Conservation (phyloP, 2,329 filamentous ascomycete genomes). For the Pyrenophora seminiperda region DNA sequence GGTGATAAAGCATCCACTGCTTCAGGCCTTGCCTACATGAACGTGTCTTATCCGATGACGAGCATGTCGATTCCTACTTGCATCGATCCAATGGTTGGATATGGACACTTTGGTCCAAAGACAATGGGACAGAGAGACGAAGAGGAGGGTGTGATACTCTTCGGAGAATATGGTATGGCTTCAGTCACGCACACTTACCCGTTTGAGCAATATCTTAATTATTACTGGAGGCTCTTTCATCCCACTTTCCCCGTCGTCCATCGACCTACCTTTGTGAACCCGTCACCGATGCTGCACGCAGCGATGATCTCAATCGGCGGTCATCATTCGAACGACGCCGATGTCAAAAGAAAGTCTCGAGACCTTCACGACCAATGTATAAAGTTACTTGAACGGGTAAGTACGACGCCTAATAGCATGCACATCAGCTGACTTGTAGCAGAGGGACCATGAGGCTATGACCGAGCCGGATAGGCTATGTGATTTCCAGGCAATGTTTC, state of each 20-base stretch:
- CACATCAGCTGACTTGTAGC: conserved; percentile 21
- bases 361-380: conserved; percentile 50
- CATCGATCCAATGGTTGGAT: conserved; percentile 32
- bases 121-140: conserved; percentile 45
- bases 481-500: conserved; percentile 52
- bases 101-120: conserved; percentile 37
- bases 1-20: conserved; percentile 37
- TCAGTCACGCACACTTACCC: conserved; percentile 39
- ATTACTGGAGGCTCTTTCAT: conserved; percentile 55
- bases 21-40: conserved; percentile 30
- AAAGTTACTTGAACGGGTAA: conserved; percentile 48
- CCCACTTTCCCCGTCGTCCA: conserved; percentile 53
- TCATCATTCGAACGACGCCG: conserved; percentile 45
- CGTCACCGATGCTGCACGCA: conserved; percentile 52
- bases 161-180: conserved; percentile 48
- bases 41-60: conserved; percentile 33
- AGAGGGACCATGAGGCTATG: conserved; percentile 37
- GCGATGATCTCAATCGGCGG: conserved; percentile 54
- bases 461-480: conserved; percentile 41
- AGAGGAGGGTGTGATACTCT: conserved; percentile 43
- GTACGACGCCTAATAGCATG: background rate
- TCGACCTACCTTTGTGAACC: conserved; percentile 46
- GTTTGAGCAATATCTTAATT: conserved; percentile 50
- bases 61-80: conserved; percentile 26
- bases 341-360: conserved; percentile 44